Base-by-base conservation (phyloP, 2,329 filamentous ascomycete species). In the Fonsecaea pedrosoi region DNA sequence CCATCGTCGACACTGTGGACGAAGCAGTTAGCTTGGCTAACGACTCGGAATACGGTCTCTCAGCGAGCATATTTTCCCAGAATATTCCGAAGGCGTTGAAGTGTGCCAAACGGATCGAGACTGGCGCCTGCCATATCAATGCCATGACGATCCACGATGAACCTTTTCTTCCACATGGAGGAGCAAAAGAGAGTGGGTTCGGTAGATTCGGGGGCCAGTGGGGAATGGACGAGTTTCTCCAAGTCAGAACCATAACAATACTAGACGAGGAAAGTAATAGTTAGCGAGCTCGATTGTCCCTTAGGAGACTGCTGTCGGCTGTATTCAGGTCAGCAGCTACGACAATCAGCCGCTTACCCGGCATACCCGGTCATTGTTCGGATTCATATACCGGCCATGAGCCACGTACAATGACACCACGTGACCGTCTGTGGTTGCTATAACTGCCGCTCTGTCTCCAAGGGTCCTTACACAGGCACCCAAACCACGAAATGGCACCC, bases 171-270 rank as follows among this genome's bases (percentile, higher is more conserved):
- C 86, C 86, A 34, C 93, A 93, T 72, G 89, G 90, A 62, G 92
- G 92, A 0, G 92, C 86, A 83, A 94, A 94, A 80, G 85, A 92
- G 80, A 87, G 83, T 30, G 92, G 92, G 0, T 89, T 82, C 70
- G 88, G 88, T 2, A 78, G 88, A 4, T 90, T 90, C 74, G 85
- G 85, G 68, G 80, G 82, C 1, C 70, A 77, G 4, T 60, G 65
- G 35, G 87, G 86, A 0, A 76, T 89, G 61, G 80, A 84, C 5
- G 87, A 90, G 76, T 90, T 87, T 83, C 77, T 88, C 56, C 80
- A 83, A 73, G 86, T 83, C 21, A 90, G 90, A 82, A 87, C 82
- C 35, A 15, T 57, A n/a, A 57, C 55, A 21, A 38, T 57, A 6
- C 55, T 57, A 15, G 55, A 57, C 37, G 54, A 37, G 21, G 45